Evolutionary conservation across 169 alveolate species (phyloP), one percentile per base, ranked within the genome.

Genomic region (Plasmodium blacklocki): DNA sequence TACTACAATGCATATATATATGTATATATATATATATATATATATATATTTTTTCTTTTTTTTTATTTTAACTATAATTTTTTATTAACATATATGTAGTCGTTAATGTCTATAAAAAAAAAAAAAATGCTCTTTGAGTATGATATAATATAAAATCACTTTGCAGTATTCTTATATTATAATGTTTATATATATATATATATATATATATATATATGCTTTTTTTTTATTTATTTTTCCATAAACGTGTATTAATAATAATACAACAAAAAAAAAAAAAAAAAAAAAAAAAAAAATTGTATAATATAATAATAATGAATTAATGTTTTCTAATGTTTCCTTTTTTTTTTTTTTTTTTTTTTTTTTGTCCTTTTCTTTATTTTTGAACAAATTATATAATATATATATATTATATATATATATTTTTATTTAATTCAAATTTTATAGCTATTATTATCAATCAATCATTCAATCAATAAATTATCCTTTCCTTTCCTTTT

Each of bases 41-140:
- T 62, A 19, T 14, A 75, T 59, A 2, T 26, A 19, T 14, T 54
- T 1, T 39, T 19, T 78, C 18, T 29, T 59, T 39, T 67, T 54
- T 74, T 60, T 8, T 64, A 23, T 29, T 58, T 68, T 70, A 29
- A 47, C 26, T 88, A 18, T 52, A 58, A 60, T 59, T 52, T 19
- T 75, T 47, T 87, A 49, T 56, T 50, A 14, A 66, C 47, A 66
- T 39, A 39, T 39, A 39, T 50, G 4, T 66, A 50, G 18, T 71
- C n/a, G 80, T 71, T 52, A 71, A 71, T 49, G 80, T 71, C 80
- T 71, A 71, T 71, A 71, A 71, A 71, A 71, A 50, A 71, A 70
- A 71, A 49, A 49, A 49, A 19, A 21, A 71, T 56, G 18, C 64
- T 39, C 47, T 39, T 39, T 5, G 47, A 39, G 47, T 39, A 29